These are phyloP conservation scores for Hyphodiscus hymeniophilus DNA, from an alignment of 495 filamentous ascomycete species.

Conservation along the genomic window DNA sequence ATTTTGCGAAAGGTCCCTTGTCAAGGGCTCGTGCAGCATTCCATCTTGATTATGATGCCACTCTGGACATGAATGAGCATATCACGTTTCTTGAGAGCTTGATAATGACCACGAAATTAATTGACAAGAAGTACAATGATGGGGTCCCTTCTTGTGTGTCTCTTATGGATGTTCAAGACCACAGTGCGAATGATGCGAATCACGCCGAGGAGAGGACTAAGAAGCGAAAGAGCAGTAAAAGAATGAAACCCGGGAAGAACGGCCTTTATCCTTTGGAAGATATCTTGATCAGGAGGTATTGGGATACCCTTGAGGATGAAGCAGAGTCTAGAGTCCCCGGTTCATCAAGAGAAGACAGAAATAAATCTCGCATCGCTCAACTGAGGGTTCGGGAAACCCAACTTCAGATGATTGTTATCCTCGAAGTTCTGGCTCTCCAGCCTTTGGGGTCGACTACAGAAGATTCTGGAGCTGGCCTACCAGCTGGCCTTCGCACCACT, in stretches of 20 bases:
- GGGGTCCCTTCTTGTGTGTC: slow-evolving; percentile 59
- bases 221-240: slow-evolving; percentile 56
- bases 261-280: slow-evolving; percentile 72
- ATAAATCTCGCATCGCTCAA: slow-evolving; percentile 51
- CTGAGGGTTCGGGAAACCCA: slow-evolving; percentile 74
- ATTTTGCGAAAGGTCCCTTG: slow-evolving; percentile 93
- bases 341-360: slow-evolving; percentile 42
- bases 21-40: slow-evolving; percentile 79
- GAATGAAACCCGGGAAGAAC: slow-evolving; percentile 65
- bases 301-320: slow-evolving; percentile 39
- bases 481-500: slow-evolving; percentile 28
- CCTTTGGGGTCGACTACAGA: slow-evolving; percentile 28
- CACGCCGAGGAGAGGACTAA: slow-evolving; percentile 26
- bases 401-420: slow-evolving; percentile 79
- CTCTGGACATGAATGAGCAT: slow-evolving; percentile 49
- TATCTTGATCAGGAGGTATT: slow-evolving; percentile 71
- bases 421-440: slow-evolving; percentile 80
- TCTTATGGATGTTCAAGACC: slow-evolving; percentile 46
- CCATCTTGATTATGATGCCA: slow-evolving; percentile 45
- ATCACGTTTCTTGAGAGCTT: slow-evolving; percentile 61
- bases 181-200: slow-evolving; percentile 53
- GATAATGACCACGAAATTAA: slow-evolving; percentile 60
- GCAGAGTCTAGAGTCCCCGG: slow-evolving; percentile 27
- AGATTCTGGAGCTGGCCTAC: slow-evolving; percentile 30
- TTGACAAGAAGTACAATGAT: slow-evolving; percentile 85